A percentile compares a stretch with the other conserved stretches of the same genome.
These are phyloP conservation scores for Fusarium oxysporum DNA, from an alignment of 2,329 filamentous ascomycete species.

Conservation along the genomic window DNA sequence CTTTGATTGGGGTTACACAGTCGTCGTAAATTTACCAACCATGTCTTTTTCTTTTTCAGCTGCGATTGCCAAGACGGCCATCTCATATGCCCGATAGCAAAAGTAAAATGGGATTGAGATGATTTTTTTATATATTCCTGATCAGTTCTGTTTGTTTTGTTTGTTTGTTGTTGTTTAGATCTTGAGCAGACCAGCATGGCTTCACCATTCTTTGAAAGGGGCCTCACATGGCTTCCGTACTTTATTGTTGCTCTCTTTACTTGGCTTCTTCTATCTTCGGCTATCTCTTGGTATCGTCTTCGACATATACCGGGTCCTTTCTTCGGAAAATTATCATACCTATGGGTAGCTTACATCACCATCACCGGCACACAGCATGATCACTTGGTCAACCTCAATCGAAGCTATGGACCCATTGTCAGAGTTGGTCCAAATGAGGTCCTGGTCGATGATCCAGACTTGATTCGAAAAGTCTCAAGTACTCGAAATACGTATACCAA, in stretches of 20 bases:
- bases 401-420: background rate
- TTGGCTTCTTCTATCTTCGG: background rate
- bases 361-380: background rate
- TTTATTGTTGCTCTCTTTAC: background rate
- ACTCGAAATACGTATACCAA: background rate
- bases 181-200: background rate
- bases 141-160: too few species aligned
- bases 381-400: background rate
- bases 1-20: background rate
- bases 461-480: background rate
- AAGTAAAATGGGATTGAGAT: background rate
- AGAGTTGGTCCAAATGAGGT: conserved; percentile 4
- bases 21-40: background rate
- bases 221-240: background rate
- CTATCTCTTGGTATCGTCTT: background rate
- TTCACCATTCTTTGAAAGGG: background rate
- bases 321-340: background rate
- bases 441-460: background rate
- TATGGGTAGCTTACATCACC: background rate
- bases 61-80: background rate
- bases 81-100: background rate
- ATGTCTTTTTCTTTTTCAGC: background rate
- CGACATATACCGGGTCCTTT: background rate
- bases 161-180: background rate
- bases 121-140: background rate